These are phyloP conservation scores for Colletotrichum siamense DNA, from an alignment of 2,329 filamentous ascomycete genomes.

Conservation along the genomic window DNA sequence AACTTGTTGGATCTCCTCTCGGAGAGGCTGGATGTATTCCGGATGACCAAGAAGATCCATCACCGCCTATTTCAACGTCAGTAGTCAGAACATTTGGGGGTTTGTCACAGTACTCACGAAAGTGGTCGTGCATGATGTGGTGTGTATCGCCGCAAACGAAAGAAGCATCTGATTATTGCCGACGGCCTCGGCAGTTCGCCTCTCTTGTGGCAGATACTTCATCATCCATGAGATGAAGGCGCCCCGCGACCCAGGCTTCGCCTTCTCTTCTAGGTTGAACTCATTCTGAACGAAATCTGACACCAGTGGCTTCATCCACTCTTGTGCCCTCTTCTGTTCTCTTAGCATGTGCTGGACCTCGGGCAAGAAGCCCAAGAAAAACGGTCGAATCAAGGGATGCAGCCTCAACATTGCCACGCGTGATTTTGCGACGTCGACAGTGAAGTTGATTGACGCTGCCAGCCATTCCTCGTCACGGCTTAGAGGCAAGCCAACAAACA, in stretches of 20 bases:
- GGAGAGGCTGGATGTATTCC: constrained; percentile 44
- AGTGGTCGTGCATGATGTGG: constrained; percentile 33
- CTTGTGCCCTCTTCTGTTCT: neutral
- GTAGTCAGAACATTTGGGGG: too few relatives aligned
- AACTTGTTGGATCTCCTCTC: constrained; percentile 44
- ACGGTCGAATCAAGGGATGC: constrained; percentile 2
- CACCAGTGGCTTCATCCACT: constrained; percentile 10
- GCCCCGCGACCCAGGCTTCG: constrained; percentile 31
- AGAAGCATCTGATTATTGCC: constrained; percentile 10
- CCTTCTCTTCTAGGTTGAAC: constrained; percentile 1
- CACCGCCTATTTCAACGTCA: constrained; percentile 31
- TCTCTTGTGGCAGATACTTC: constrained; percentile 26
- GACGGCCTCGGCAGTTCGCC: neutral
- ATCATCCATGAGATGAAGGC: constrained; percentile 47
- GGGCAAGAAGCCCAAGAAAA: neutral
- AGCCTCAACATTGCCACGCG: neutral
- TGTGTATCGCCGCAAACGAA: constrained; percentile 43
- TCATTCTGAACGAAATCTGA: neutral
- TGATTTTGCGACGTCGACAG: constrained; percentile 20
- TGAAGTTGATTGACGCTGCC: constrained; percentile 29
- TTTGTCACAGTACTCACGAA: constrained; percentile 17
- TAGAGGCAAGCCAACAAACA: constrained; percentile 33
- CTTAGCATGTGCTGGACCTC: neutral
- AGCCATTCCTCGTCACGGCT: constrained; percentile 33
- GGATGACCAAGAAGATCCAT: constrained; percentile 43